phyloP scores from a whole-genome alignment of 1,284 basidiomycete genomes.

The Kwoniella shivajii region DNA sequence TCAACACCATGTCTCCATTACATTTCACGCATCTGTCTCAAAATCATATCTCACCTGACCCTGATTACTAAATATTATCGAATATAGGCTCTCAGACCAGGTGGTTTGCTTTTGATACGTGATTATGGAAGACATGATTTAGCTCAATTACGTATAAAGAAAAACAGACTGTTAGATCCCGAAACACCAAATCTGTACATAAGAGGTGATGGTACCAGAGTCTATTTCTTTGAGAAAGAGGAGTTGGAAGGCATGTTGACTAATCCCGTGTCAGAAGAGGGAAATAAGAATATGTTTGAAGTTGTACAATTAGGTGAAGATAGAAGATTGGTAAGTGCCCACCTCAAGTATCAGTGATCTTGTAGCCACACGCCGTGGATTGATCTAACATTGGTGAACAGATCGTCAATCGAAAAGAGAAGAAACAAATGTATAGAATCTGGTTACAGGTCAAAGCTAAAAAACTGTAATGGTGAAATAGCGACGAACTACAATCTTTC shows the following conservation, averaged over 20 bases:
- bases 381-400: too few relatives aligned
- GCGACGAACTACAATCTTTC: too few relatives aligned
- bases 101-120: constrained; percentile 79
- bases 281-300: constrained; percentile 59
- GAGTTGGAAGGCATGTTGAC: constrained; percentile 79
- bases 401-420: constrained; percentile 85
- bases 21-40: background rate
- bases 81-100: constrained; percentile 80
- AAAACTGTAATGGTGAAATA: constrained; percentile 58
- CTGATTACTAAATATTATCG: background rate
- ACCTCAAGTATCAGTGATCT: background rate
- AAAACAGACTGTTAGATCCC: constrained; percentile 80
- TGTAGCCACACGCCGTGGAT: too few relatives aligned
- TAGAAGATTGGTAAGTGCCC: constrained; percentile 63
- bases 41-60: background rate
- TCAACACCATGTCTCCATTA: too few relatives aligned
- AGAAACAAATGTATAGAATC: constrained; percentile 92
- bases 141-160: constrained; percentile 90
- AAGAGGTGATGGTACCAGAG: constrained; percentile 92
- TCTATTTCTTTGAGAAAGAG: constrained; percentile 88
- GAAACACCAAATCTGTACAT: constrained; percentile 95
- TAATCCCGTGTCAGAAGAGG: constrained; percentile 35
- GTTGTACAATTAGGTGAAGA: constrained; percentile 81
- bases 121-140: constrained; percentile 96
- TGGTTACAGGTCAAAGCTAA: constrained; percentile 90